These are phyloP conservation scores for Tulasnella sp. DNA, from an alignment of 768 basidiomycete genomes.

Conservation along the genomic window DNA sequence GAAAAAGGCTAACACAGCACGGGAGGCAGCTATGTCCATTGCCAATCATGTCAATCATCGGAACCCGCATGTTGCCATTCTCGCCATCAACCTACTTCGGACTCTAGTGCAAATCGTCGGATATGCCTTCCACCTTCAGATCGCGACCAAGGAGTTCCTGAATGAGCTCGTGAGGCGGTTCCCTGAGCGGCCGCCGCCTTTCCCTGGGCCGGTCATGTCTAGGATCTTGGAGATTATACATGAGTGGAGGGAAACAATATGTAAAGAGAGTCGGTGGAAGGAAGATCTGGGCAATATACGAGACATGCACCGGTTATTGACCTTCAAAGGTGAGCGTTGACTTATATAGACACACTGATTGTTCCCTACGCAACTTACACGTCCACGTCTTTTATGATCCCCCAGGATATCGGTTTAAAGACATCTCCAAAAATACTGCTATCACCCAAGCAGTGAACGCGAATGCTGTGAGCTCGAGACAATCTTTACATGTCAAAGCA, in stretches of 20 bases:
- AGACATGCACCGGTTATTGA: constrained; percentile 91
- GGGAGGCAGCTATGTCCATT: constrained; percentile 81
- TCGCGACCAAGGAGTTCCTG: constrained; percentile 93
- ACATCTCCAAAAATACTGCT: constrained; percentile 16
- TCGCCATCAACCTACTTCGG: constrained; percentile 77
- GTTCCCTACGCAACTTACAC: constrained; percentile 7
- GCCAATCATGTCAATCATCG: constrained; percentile 83
- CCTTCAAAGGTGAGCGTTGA: constrained; percentile 66
- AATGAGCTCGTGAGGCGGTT: constrained; percentile 97
- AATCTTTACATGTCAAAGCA: no score
- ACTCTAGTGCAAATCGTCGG: constrained; percentile 92
- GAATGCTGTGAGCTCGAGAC: constrained; percentile 8
- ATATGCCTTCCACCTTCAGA: constrained; percentile 94
- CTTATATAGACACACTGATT: background rate
- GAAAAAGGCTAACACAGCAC: constrained; percentile 93
- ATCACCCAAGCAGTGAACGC: constrained; percentile 9
- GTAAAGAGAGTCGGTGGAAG: constrained; percentile 79
- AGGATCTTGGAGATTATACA: constrained; percentile 88
- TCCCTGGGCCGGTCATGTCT: constrained; percentile 90
- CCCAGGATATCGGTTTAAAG: constrained; percentile 25
- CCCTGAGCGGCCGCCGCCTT: constrained; percentile 92
- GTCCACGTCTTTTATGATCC: constrained; percentile 22
- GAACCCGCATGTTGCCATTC: constrained; percentile 81
- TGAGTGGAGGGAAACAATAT: constrained; percentile 90
- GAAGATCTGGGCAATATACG: constrained; percentile 94